Evolutionary conservation across 345 rosid genomes (phyloP), one percentile per base, ranked within the genome.

Genomic region (Citrus reticulata): DNA sequence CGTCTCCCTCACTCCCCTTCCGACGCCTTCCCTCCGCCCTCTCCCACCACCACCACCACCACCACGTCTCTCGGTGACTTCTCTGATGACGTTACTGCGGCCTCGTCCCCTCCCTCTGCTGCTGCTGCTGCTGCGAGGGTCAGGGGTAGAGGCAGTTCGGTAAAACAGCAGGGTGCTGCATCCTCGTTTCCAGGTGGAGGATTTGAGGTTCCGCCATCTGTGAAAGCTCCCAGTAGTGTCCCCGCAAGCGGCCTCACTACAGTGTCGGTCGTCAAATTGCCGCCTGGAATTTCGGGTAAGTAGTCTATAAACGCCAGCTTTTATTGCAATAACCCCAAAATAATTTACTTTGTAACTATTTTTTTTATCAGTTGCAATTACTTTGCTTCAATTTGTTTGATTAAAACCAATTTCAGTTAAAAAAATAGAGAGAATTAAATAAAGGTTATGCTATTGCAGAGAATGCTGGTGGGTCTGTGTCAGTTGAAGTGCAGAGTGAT

Each of bases 181-280:
- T 58, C 85, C 9, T 64, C 82, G 70, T 79, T 74, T 64, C 74
- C 79, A 1, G 84, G 78, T 42, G 79, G 79, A 1, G 70, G 70
- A 30, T 46, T 75, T 7, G 78, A 27, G 42, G 49, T 74, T 14
- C 79, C 88, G 14, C 79, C 67, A 1, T 6, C 78, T 5, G 75
- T 80, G 64, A 83, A 86, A 65, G 77, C 5, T 7, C 86, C 91
- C 46, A 84, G 91, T 63, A 94, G 97, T 63, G 96, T 91, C 37
- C 95, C 97, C 0, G 89, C 93, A 6, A 83, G 85, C 84, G 91
- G 89, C 22, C 81, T 88, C 66, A 89, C 90, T 5, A 93, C 95
- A 30, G 97, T 90, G 35, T 93, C 97, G 3, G 92, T 88, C 24
- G 89, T 90, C 35, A 86, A 83, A 64, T 82, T 86, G 89, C 92